phyloP scores from a whole-genome alignment of 371 early-diverging fungal species.

The Mortierella sp. region DNA sequence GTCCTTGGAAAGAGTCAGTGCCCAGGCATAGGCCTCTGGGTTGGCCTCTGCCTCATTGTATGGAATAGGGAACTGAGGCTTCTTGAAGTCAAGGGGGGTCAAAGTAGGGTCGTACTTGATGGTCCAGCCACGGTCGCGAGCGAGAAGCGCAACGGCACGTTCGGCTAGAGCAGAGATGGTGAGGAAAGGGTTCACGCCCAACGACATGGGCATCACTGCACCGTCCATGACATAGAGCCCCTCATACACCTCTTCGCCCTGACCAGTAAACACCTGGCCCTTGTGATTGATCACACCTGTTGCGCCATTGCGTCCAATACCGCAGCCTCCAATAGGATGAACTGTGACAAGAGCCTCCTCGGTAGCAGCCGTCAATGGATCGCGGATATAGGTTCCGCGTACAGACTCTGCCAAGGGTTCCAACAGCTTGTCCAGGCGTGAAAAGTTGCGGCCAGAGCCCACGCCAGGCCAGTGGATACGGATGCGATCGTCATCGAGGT shows the following conservation, averaged over 20 bases:
- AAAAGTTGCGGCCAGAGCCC: constrained; percentile 40
- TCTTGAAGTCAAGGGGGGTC: constrained; percentile 48
- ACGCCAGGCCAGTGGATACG: constrained; percentile 52
- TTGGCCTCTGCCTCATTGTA: constrained; percentile 22
- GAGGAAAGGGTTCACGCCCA: constrained; percentile 58
- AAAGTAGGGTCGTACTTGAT: constrained; percentile 53
- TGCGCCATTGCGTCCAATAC: constrained; percentile 39
- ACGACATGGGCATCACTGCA: constrained; percentile 54
- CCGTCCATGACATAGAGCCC: constrained; percentile 58
- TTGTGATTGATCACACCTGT: constrained; percentile 56
- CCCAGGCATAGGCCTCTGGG: constrained; percentile 27
- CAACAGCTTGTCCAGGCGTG: constrained; percentile 34
- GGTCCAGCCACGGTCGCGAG: constrained; percentile 52
- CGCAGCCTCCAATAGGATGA: constrained; percentile 55
- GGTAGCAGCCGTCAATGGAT: constrained; percentile 41
- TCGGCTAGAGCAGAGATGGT: constrained; percentile 56
- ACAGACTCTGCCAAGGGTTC: constrained; percentile 35
- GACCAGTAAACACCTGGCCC: constrained; percentile 53
- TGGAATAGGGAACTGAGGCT: constrained; percentile 41
- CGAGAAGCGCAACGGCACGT: constrained; percentile 42
- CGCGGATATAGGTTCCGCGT: constrained; percentile 48
- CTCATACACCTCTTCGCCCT: constrained; percentile 51
- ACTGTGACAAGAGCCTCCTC: constrained; percentile 54
- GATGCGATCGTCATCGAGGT: constrained; percentile 44
- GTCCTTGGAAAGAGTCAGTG: constrained; percentile 28